These are phyloP conservation scores for Camellia oleifera DNA, from an alignment of 179 eudicot genomes.

Conservation along the genomic window DNA sequence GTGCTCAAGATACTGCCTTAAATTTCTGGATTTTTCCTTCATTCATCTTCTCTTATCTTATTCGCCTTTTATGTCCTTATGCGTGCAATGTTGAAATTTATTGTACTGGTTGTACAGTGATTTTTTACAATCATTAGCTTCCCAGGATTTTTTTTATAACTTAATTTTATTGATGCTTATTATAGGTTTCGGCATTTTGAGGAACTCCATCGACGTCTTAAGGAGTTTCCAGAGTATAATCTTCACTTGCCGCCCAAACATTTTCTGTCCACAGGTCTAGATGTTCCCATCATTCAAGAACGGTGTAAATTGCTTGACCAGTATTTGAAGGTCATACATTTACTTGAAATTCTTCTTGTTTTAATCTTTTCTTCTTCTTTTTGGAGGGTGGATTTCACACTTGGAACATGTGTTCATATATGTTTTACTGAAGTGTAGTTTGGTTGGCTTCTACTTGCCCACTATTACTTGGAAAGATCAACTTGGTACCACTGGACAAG, in stretches of 20 bases:
- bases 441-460: background rate
- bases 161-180: constrained; percentile 18
- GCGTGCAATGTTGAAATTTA: background rate
- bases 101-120: background rate
- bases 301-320: constrained; percentile 92
- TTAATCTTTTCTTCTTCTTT: background rate
- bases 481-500: background rate
- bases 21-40: background rate
- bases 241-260: constrained; percentile 99
- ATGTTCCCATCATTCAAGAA: constrained; percentile 83
- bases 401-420: background rate
- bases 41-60: background rate
- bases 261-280: constrained; percentile 93
- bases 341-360: constrained; percentile 10
- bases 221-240: constrained; percentile 85
- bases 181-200: constrained; percentile 95
- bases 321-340: constrained; percentile 73
- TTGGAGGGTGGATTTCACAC: background rate
- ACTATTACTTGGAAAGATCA: background rate
- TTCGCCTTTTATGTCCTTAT: background rate
- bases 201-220: constrained; percentile 93
- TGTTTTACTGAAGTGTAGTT: background rate
- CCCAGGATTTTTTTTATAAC: background rate
- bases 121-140: background rate
- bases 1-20: constrained; percentile 31